Evolutionary conservation across 345 rosid species (phyloP).

Genomic region (Salix suchowensis): DNA sequence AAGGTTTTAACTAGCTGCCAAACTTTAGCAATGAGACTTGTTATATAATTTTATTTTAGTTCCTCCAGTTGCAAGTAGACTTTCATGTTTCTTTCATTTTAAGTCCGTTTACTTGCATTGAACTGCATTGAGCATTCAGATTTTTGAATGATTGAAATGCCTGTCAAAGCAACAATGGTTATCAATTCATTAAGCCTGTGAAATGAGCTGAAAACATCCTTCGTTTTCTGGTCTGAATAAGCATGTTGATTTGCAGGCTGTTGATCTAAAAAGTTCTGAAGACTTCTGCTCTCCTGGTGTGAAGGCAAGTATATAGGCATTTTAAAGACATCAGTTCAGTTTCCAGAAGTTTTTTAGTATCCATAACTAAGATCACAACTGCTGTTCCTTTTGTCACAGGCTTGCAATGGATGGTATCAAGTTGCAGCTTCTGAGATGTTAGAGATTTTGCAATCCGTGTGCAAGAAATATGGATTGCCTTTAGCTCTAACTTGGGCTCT

Average conservation of each 20-base stretch:
- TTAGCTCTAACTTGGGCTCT: conserved; percentile 79
- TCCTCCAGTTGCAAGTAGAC: too few species aligned
- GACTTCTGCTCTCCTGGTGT: conserved; percentile 36
- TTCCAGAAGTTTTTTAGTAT: conserved; percentile 7
- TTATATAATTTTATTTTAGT: too few species aligned
- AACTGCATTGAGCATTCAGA: not conserved
- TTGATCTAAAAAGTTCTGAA: conserved; percentile 57
- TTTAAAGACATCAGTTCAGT: conserved; percentile 4
- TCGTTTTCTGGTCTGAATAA: conserved; percentile 10
- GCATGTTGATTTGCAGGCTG: conserved; percentile 51
- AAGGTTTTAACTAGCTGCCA: not conserved
- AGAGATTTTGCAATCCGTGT: conserved; percentile 44
- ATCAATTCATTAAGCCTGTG: not conserved
- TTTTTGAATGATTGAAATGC: not conserved
- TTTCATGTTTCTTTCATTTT: not conserved
- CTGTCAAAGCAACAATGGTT: not conserved
- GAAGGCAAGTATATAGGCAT: conserved; percentile 39
- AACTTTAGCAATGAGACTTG: not conserved
- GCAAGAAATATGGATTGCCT: conserved; percentile 50
- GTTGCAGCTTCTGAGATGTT: conserved; percentile 47
- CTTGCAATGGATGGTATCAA: conserved; percentile 29
- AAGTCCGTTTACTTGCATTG: not conserved
- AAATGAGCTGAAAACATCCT: not conserved
- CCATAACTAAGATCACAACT: conserved; percentile 19
- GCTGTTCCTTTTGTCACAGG: conserved; percentile 39